Base-by-base conservation (phyloP, 106 monocot species). In the Dendrobium chrysotoxum region DNA sequence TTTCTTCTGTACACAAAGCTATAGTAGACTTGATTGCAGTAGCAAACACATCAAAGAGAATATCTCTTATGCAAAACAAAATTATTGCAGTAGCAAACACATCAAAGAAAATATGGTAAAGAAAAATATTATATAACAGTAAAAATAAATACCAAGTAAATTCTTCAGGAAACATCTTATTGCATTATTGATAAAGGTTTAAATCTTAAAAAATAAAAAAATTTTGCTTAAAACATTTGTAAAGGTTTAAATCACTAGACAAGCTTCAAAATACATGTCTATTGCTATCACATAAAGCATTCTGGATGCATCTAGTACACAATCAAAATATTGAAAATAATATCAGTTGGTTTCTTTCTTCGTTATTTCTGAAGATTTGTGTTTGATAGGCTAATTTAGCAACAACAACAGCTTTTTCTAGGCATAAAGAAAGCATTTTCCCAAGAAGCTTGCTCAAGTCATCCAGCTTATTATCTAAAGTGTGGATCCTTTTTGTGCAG, bases 391-490 rank as follows among this genome's bases (percentile, higher is more conserved):
- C 84, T 76, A 92, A 39, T 83, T 72, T 89, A 78, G 92, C 85
- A 82, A 95, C 77, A 46, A 84, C 79, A 64, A 82, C 61, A 17
- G 76, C 80, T 82, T 94, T 91, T 88, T 92, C 94, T 31, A 98
- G 77, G 79, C 82, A 94, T 65, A 89, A 92, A 79, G 79, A 50
- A 53, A 95, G 86, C 78, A 91, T 88, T 79, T 92, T 92, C 53
- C 79, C 78, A 45, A 89, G 77, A 78, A 91, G 80, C 79, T 85
- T 95, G 85, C 53, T 85, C 3, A 84, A 85, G 28, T 89, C 84
- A 71, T 74, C 83, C 13, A 39, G 79, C 71, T 84, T 82, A 45
- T 82, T 87, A 12, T 90, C 89, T 79, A 88, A 17, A 40, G 20
- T 53, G 6, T 77, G 76, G 5, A 92, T 88, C 79, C 68, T 88